Base-by-base conservation (phyloP, 768 basidiomycete species). In the Hortiboletus campestris region DNA sequence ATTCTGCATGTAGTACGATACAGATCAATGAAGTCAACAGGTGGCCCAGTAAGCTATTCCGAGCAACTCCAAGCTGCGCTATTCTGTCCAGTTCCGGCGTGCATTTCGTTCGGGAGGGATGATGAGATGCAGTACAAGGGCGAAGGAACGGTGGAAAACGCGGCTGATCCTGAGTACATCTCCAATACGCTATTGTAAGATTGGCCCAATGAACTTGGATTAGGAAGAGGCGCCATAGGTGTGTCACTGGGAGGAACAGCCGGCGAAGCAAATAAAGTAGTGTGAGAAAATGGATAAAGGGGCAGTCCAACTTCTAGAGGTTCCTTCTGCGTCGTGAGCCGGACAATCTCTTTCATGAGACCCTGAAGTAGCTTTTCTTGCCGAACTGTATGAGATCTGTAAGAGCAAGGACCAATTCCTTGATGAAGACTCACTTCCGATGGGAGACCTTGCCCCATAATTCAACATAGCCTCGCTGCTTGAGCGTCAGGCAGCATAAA, bases 281-380 rank as follows among this genome's bases (percentile, higher is more conserved):
- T 73, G 61, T 84, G 83, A n/a, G 89, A 91, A 68, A 91, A 91
- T 5, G 87, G 88, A 74, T 88, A 91, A 41, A 91, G 76, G 12
- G 90, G 90, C 17, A 92, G 80, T 32, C 88, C 87, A 53, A 91
- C 86, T 67, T 89, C 84, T 34, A 92, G 77, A 17, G 91, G 90
- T 60, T 84, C 83, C 65, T 87, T 85, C 69, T 92, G 89, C 13
- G 80, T 84, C 17, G 91, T 93, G 78, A 91, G 83, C 53, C 85
- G 80, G 34, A 93, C 84, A 56, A 93, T 92, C 65, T 92, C 91
- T 44, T 82, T 76, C 91, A 93, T 92, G 36, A 92, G 76, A 4
- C 86, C 88, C 64, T 91, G 91, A 16, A 94, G 75, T 20, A 94
- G 74, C 59, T 82, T 82, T 69, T 94, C 91, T 73, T 94, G 91